Conservation (phyloP, 225 moss, liverwort and hornwort genomes). For the Thuidium tamariscinum region DNA sequence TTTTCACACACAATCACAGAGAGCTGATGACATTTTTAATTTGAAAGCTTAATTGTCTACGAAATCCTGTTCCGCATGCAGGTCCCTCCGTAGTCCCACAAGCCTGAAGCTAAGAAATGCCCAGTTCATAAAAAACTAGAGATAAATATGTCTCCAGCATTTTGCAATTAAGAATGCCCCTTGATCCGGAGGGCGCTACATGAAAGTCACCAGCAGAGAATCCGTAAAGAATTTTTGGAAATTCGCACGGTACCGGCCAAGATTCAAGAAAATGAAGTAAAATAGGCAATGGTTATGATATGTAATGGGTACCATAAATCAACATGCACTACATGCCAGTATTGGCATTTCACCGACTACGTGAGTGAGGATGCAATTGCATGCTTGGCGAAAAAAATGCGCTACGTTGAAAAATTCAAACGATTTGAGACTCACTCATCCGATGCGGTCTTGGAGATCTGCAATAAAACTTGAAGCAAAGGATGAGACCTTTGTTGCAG, state of each 20-base stretch:
- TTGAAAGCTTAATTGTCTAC: background rate
- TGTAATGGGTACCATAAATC: background rate
- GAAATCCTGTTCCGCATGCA: background rate
- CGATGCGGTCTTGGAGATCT: conserved; percentile 90
- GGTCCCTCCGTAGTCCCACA: background rate
- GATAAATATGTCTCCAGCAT: background rate
- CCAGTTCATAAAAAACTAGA: background rate
- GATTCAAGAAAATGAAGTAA: background rate
- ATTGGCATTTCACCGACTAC: background rate
- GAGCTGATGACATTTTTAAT: background rate
- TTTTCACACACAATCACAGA: background rate
- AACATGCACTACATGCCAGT: background rate
- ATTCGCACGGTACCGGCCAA: background rate
- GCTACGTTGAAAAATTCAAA: background rate
- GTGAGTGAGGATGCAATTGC: background rate
- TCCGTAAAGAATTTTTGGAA: background rate
- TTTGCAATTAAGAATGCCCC: background rate
- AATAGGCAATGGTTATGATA: background rate
- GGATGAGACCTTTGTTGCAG: conserved; percentile 92
- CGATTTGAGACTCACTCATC: conserved; percentile 32
- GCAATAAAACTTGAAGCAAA: conserved; percentile 87
- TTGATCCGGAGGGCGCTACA: background rate
- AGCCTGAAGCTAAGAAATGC: background rate
- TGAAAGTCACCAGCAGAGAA: background rate
- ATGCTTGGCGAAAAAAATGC: background rate